Percentiles rank a stretch among this genome's conserved stretches.
These are phyloP conservation scores for Penicillium cataractarum DNA, from an alignment of 495 filamentous ascomycete genomes.

Conservation along the genomic window DNA sequence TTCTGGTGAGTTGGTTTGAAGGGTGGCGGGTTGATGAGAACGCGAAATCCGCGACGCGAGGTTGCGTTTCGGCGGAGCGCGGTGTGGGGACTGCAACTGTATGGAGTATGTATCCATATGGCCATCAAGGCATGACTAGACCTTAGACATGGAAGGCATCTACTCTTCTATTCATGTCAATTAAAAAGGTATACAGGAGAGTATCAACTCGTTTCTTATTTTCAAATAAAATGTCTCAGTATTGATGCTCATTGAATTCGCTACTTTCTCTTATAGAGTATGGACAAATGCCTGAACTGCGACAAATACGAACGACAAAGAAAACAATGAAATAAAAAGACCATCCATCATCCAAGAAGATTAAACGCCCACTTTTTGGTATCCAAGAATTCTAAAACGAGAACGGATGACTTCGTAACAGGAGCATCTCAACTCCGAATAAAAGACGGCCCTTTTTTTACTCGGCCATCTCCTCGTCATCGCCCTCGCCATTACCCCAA, in stretches of 20 bases:
- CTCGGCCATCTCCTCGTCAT: conserved; percentile 51
- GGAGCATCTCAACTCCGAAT: conserved; percentile 5
- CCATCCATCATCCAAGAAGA: conserved; percentile 7
- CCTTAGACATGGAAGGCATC: too few relatives aligned
- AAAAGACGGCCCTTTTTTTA: conserved; percentile 25
- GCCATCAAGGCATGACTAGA: background rate
- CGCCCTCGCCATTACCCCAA: conserved; percentile 69
- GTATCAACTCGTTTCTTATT: background rate
- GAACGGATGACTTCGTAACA: conserved; percentile 31
- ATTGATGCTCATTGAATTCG: conserved; percentile 7
- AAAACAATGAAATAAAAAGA: background rate
- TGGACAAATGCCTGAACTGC: conserved; percentile 16
- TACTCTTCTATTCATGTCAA: too few relatives aligned
- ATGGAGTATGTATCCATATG: too few relatives aligned
- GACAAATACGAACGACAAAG: background rate
- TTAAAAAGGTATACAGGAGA: too few relatives aligned
- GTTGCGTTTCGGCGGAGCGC: conserved; percentile 11
- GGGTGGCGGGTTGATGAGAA: conserved; percentile 20
- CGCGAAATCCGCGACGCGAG: conserved; percentile 35
- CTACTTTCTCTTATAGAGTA: conserved; percentile 5
- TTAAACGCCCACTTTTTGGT: conserved; percentile 45
- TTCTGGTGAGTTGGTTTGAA: background rate
- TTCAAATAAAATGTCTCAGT: background rate
- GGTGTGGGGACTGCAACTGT: conserved; percentile 20
- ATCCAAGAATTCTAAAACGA: conserved; percentile 37